phyloP scores from a whole-genome alignment of 306 rosid genomes.

The Luffa aegyptiaca region DNA sequence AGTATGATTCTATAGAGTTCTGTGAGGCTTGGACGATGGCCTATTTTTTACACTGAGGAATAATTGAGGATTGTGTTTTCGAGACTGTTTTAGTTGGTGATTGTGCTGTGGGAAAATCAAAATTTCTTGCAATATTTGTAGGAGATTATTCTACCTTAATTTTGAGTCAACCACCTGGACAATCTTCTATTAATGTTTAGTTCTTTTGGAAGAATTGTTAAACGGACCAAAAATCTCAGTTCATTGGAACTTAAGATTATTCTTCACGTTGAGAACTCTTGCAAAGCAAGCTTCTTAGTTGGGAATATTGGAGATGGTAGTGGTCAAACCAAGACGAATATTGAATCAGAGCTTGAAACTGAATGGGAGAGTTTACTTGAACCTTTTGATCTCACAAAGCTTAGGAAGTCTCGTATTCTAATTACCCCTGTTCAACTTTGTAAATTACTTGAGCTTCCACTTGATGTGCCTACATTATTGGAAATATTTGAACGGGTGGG shows the following conservation, averaged over 20 bases:
- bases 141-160: conserved; percentile 70
- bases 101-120: conserved; percentile 71
- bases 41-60: conserved; percentile 29
- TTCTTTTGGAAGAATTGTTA: conserved; percentile 22
- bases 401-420: conserved; percentile 35
- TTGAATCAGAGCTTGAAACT: conserved; percentile 40
- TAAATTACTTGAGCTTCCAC: conserved; percentile 63
- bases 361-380: conserved; percentile 81
- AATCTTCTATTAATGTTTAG: conserved; percentile 6
- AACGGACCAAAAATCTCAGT: conserved; percentile 19
- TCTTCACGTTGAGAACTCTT: conserved; percentile 23
- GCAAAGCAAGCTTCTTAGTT: conserved; percentile 28
- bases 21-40: neutral
- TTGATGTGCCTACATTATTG: conserved; percentile 61
- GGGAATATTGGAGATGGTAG: conserved; percentile 17
- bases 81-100: conserved; percentile 76
- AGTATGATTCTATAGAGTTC: neutral
- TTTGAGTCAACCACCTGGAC: conserved; percentile 44
- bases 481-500: conserved; percentile 62
- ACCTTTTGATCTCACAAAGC: conserved; percentile 74
- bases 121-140: conserved; percentile 71
- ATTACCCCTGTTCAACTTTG: conserved; percentile 65
- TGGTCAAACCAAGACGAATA: neutral
- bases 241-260: conserved; percentile 17
- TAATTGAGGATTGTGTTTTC: conserved; percentile 70